Evolutionary conservation across 106 monocot genomes (phyloP), one percentile per base, ranked within the genome.

Genomic region (Phalaenopsis aphrodite): DNA sequence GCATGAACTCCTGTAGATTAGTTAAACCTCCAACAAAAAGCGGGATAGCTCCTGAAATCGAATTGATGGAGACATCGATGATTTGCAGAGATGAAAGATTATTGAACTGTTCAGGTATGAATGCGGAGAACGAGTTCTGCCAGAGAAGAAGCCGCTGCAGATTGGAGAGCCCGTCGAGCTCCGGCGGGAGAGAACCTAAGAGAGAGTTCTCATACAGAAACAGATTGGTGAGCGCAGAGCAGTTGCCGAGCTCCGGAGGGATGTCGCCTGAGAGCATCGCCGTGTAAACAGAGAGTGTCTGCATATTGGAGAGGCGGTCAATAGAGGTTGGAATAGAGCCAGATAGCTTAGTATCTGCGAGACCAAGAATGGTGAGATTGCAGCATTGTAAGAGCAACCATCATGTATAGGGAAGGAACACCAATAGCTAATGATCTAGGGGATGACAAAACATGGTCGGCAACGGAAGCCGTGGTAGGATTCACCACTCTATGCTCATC

Each of bases 131-230:
- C 9, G 85, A 80, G 83, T 98, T 98, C 88, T 92, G 94, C 97
- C 97, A 98, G 3, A 98, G 84, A 19, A 98, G 88, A 21, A 98
- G 79, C 75, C 85, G 79, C 86, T 94, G 79, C 39, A 98, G 92
- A 23, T 85, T 89, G 1, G 21, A 1, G 19, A 97, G 84, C 18
- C 47, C 38, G 41, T 94, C 97, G 41, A 97, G 85, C 78, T 86
- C 87, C 24, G 81, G 24, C 9, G 97, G 97, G 8, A 98, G 81
- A 0, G 82, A 76, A 0, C 94, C 97, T 14, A 90, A 92, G 14
- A 98, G 83, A 2, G 86, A 65, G 82, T 98, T 98, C 82, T 94
- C 97, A 84, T 98, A 98, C n/a, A 98, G 90, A 77, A 89, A 92
- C 41, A 98, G 55, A 68, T 89, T 87, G 38, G 88, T 81, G 56